phyloP scores from a whole-genome alignment of 1,139 yeast genomes.

The Kurtzmaniella natalensis region DNA sequence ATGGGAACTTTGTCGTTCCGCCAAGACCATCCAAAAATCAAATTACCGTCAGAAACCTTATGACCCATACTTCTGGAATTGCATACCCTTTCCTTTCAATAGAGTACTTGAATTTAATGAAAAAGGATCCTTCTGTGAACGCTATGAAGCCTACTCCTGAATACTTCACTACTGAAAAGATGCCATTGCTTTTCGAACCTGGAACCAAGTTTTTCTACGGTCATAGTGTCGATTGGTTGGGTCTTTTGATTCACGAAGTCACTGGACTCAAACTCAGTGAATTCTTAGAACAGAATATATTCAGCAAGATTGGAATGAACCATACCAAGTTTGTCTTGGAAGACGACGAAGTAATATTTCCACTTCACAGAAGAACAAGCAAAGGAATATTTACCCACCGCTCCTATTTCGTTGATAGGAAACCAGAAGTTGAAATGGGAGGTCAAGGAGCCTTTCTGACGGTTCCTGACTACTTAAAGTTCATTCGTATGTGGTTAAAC shows the following conservation, averaged over 20 bases:
- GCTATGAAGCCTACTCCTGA: slow-evolving; percentile 22
- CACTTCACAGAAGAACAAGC: slow-evolving; percentile 21
- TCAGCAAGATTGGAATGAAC: slow-evolving; percentile 42
- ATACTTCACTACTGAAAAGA: slow-evolving; percentile 24
- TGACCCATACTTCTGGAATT: slow-evolving; percentile 51
- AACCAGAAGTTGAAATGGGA: slow-evolving; percentile 40
- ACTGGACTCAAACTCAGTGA: slow-evolving; percentile 41
- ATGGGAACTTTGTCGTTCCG: slow-evolving; percentile 29
- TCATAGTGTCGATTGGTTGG: slow-evolving; percentile 50
- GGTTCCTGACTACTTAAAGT: slow-evolving; percentile 39
- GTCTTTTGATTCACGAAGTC: slow-evolving; percentile 40
- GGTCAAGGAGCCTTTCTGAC: slow-evolving; percentile 48
- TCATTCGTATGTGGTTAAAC: slow-evolving; percentile 44
- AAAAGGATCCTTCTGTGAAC: slow-evolving; percentile 17
- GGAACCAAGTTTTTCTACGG: slow-evolving; percentile 53
- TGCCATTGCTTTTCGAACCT: slow-evolving; percentile 49
- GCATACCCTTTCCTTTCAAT: slow-evolving; percentile 41
- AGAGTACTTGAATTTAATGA: slow-evolving; percentile 18
- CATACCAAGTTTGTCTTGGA: slow-evolving; percentile 34
- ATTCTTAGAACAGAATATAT: slow-evolving; percentile 34
- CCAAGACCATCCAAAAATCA: slow-evolving; percentile 30
- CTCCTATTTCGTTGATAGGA: slow-evolving; percentile 15
- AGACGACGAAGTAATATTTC: slow-evolving; percentile 19
- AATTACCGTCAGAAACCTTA: slow-evolving; percentile 44
- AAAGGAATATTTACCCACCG: slow-evolving; percentile 11